Base-by-base conservation (phyloP, 208 protist genomes). In the Crithidia brevicula region DNA sequence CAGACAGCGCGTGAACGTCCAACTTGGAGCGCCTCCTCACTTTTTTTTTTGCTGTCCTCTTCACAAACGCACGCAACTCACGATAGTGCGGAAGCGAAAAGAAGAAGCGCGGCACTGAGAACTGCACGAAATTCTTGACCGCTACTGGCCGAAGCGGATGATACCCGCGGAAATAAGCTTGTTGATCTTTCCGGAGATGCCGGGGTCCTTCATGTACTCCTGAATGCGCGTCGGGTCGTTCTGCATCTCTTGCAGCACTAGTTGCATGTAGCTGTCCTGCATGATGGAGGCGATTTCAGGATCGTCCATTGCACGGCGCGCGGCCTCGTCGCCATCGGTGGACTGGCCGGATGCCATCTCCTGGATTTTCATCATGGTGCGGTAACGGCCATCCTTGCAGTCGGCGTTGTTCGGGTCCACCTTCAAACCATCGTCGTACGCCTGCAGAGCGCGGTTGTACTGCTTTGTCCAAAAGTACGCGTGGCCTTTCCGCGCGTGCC, bases 101-200 rank as follows among this genome's bases (percentile, higher is more conserved):
- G 15, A 45, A 13, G 16, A 22, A 42, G 36, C 36, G 36, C 36
- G 31, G n/a, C 9, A 31, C 31, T 16, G n/a, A 30, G 45, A 13
- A 16, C 30, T 4, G 9, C 8, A 20, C n/a, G n/a, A n/a, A n/a
- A n/a, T n/a, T n/a, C n/a, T n/a, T n/a, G n/a, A n/a, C n/a, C 18
- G 18, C 27, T 75, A 78, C 43, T 78, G 58, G 11, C 92, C 93
- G 69, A 97, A 87, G 22, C 88, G 92, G 80, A 99, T 98, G 69
- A 99, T 96, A 61, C 98, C 98, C 47, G 96, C 97, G 4, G 90
- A 91, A 57, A 98, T 86, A n/a, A 99, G 92, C 67, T 98, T 99
- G 63, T 98, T 88, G 67, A 99, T 98, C 83, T 98, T 98, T 8
- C 47, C 73, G 4, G 86, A 63, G 64, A 99, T 91, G 28, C 59